A percentile compares a stretch with the other conserved stretches of the same genome.
These are phyloP conservation scores for Leccinum pallidistipes DNA, from an alignment of 1,284 basidiomycete genomes.

Conservation along the genomic window DNA sequence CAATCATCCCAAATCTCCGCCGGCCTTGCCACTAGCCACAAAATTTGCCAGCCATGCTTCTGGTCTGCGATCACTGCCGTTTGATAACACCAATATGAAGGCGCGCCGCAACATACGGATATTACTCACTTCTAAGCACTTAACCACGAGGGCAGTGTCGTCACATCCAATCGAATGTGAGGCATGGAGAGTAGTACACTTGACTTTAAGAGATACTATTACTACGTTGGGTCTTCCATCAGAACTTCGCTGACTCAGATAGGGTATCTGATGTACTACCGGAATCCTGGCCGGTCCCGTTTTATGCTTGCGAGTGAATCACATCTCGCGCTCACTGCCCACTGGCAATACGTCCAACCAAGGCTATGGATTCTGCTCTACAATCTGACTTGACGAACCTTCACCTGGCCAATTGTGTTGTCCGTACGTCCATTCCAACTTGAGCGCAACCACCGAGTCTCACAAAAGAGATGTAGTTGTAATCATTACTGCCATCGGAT, in stretches of 20 bases:
- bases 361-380: not conserved
- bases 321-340: not conserved
- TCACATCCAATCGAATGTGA: not conserved
- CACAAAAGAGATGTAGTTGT: not conserved
- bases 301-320: not conserved
- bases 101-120: not conserved
- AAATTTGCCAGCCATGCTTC: not conserved
- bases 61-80: not conserved
- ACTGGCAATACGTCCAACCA: not conserved
- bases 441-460: not conserved
- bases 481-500: slow-evolving; percentile 1
- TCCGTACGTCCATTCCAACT: not conserved
- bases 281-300: not conserved
- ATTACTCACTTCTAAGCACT: not conserved
- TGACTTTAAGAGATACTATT: not conserved
- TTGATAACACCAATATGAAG: not conserved
- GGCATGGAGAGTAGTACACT: too few relatives aligned
- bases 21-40: not conserved
- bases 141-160: not conserved
- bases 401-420: slow-evolving; percentile 1
- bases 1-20: not conserved
- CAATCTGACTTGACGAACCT: not conserved
- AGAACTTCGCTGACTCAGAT: not conserved
- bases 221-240: not conserved
- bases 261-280: not conserved